phyloP scores from a whole-genome alignment of 176 grass and related monocot genomes.

The Ensete ventricosum region DNA sequence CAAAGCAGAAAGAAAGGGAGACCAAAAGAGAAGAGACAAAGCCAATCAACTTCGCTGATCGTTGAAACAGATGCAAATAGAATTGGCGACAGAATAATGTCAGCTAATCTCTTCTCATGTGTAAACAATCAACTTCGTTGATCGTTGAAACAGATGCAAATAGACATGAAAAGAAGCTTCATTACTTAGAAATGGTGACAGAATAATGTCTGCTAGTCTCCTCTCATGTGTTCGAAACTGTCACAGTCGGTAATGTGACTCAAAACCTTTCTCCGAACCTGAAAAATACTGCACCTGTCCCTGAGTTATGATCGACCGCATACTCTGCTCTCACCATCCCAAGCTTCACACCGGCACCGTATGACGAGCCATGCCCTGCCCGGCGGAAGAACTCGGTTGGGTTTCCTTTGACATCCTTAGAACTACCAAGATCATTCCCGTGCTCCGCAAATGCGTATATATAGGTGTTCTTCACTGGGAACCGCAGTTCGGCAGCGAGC shows the following conservation, averaged over 20 bases:
- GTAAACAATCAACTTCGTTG: no score
- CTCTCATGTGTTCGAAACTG: no score
- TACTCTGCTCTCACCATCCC: constrained; percentile 92
- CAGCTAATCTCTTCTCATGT: no score
- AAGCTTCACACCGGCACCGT: constrained; percentile 80
- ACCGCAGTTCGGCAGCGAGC: constrained; percentile 66
- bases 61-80: no score
- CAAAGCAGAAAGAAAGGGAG: no score
- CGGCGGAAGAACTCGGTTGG: constrained; percentile 88
- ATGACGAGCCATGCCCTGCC: constrained; percentile 80
- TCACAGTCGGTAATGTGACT: neutral
- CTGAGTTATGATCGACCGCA: constrained; percentile 83
- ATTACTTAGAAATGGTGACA: no score
- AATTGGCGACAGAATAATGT: no score
- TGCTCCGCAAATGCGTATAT: constrained; percentile 83
- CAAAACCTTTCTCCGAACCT: constrained; percentile 92
- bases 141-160: no score
- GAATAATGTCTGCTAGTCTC: no score
- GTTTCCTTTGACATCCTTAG: constrained; percentile 93
- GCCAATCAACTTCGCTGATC: no score
- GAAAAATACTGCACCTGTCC: constrained; percentile 76
- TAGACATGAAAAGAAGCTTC: no score
- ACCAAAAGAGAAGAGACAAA: no score
- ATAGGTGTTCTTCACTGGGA: constrained; percentile 73
- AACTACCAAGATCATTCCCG: constrained; percentile 86